Base-by-base conservation (phyloP, 306 rosid genomes). In the Medicago arabica region DNA sequence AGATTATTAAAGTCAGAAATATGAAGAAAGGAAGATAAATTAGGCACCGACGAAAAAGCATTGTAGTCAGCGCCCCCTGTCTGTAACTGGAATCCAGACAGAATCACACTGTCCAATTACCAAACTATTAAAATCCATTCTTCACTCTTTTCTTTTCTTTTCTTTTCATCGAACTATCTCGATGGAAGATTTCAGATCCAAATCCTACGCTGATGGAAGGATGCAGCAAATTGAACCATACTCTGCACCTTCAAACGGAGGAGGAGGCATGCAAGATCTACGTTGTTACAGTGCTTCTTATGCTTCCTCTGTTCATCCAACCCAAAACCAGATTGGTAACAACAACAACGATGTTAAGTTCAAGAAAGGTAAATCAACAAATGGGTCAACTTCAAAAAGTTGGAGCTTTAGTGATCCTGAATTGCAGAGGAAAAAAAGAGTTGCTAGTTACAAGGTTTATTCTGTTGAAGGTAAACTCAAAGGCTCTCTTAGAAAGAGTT, bases 361-460 rank as follows among this genome's bases (percentile, higher is more conserved):
- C 84, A 94, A 88, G 87, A 94, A 90, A 76, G 98, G 91, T 1
- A 91, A 93, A 75, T 91, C 96, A 3, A 83, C 88, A 11, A 91
- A 89, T 18, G 88, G 87, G 36, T 85, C 88, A 0, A 31, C 75
- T 13, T 91, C 97, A 0, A 91, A 88, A 59, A 81, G 81, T 36
- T 94, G 97, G 97, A 90, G 93, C 39, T 85, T 94, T 18, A 85
- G 63, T 64, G 98, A 94, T 75, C 96, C 98, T 3, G 98, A 94
- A 82, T 68, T 92, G 84, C 93, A 90, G 94, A 85, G 98, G 88
- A 91, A 87, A 85, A 94, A 87, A 76, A 90, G 97, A 75, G 97
- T 94, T 4, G 98, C 97, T 14, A 87, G 98, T 82, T 94, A 94
- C 69, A 94, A 94, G 83, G 97, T 90, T 38, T 94, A 94, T 72